These are phyloP conservation scores for Podospora pseudopauciseta DNA, from an alignment of 495 filamentous ascomycete genomes.

Conservation along the genomic window DNA sequence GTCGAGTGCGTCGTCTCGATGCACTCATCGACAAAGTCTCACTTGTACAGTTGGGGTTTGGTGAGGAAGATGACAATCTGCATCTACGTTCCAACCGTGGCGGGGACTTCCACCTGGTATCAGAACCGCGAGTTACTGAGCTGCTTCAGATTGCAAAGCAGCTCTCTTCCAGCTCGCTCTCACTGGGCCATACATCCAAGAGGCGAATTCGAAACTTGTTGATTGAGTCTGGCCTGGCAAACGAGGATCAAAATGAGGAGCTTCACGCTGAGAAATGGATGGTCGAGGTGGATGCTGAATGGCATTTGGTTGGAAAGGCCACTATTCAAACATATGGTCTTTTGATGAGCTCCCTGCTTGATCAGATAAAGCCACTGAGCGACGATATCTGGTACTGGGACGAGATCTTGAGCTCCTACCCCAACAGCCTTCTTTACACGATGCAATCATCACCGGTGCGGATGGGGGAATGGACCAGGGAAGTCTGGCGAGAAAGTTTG, in stretches of 20 bases:
- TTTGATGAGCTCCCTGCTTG: slow-evolving; percentile 65
- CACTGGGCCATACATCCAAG: slow-evolving; percentile 49
- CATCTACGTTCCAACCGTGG: background rate
- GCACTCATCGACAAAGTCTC: slow-evolving; percentile 70
- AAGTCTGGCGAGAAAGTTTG: slow-evolving; percentile 58
- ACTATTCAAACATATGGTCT: slow-evolving; percentile 79
- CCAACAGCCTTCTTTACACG: slow-evolving; percentile 69
- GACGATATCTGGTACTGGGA: slow-evolving; percentile 95
- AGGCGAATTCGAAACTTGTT: slow-evolving; percentile 57
- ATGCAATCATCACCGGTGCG: slow-evolving; percentile 76
- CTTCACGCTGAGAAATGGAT: slow-evolving; percentile 25
- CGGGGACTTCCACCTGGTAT: too few species aligned
- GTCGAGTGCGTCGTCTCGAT: slow-evolving; percentile 77
- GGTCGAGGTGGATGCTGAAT: slow-evolving; percentile 72
- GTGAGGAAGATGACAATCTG: slow-evolving; percentile 25
- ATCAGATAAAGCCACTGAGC: slow-evolving; percentile 73
- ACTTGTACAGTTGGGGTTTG: slow-evolving; percentile 33
- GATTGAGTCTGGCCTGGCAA: slow-evolving; percentile 48
- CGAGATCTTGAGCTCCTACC: slow-evolving; percentile 67
- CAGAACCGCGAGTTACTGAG: slow-evolving; percentile 38
- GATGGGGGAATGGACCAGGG: slow-evolving; percentile 61
- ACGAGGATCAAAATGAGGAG: slow-evolving; percentile 15
- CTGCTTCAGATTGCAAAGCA: slow-evolving; percentile 63
- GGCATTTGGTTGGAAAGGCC: slow-evolving; percentile 83
- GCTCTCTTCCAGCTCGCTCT: slow-evolving; percentile 63